Base-by-base conservation (phyloP, 805 yeast species). In the Lipomyces starkeyi region DNA sequence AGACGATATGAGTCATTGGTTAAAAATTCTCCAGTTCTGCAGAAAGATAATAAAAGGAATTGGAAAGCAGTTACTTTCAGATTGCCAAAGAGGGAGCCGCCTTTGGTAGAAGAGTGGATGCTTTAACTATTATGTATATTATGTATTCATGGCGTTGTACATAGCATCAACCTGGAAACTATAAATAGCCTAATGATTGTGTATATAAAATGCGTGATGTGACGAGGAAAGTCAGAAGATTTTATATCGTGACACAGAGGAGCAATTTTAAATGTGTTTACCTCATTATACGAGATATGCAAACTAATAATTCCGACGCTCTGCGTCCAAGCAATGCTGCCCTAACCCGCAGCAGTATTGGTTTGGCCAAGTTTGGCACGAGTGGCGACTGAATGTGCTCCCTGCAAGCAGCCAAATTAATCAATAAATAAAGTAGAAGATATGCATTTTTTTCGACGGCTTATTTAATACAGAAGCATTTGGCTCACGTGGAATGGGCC, bases 61-160 rank as follows among this genome's bases (percentile, higher is more conserved):
- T 64, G 67, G 67, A 43, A n/a, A 3, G 61, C 67, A 13, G 49
- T 59, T 9, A 20, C 22, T 1, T 20, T 64, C 5, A 13, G 29
- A 7, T 43, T 64, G 25, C 34, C n/a, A 17, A 52, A 49, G 34
- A 34, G 17, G 22, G 29, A 25, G 34, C 60, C 63, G 17, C 53
- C 47, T 5, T 11, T 11, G 8, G 11, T 64, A 29, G 40, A 64
- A 29, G 40, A 35, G 53, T 64, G 67, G 67, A 64, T 64, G 67
- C 35, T 64, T 47, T 61, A 47, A 43, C 9, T n/a, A 8, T 17
- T 2, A 2, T 37, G 43, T 37, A 37, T 37, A 35, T 35, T 9
- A 9, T 35, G 14, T 35, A 35, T 11, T 14, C 13, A 13, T 43
- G 6, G 20, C 22, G 9, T 17, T 43, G 49, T 43, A 43, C 25